These are phyloP conservation scores for Haplographium delicatum DNA, from an alignment of 495 filamentous ascomycete genomes.

Conservation along the genomic window DNA sequence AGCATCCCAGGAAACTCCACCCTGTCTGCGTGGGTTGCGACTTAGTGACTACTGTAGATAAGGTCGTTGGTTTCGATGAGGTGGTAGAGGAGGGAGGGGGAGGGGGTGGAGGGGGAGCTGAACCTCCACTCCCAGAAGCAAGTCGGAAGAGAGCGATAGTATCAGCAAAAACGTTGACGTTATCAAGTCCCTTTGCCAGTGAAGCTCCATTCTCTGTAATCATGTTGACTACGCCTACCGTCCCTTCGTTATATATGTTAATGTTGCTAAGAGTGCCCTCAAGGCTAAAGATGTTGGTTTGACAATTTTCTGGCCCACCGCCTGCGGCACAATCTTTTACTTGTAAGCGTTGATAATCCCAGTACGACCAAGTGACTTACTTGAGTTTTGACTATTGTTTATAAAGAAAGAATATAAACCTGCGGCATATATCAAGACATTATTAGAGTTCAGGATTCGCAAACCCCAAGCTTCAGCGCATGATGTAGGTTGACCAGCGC, in stretches of 20 bases:
- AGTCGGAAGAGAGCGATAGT: slow-evolving; percentile 39
- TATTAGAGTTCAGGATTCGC: slow-evolving; percentile 52
- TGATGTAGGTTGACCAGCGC: slow-evolving; percentile 29
- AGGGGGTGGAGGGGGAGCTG: background rate
- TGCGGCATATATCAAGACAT: slow-evolving; percentile 62
- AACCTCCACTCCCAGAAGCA: slow-evolving; percentile 14
- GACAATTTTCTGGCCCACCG: slow-evolving; percentile 45
- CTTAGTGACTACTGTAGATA: background rate
- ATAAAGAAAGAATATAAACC: slow-evolving; percentile 77
- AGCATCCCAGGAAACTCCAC: slow-evolving; percentile 14
- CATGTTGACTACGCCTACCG: slow-evolving; percentile 45
- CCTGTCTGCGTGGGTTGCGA: background rate
- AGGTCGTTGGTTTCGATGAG: background rate
- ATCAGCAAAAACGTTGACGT: slow-evolving; percentile 40
- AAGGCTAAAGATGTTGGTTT: slow-evolving; percentile 46
- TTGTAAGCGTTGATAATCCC: background rate
- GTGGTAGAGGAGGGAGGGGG: too few species aligned
- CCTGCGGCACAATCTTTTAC: slow-evolving; percentile 5
- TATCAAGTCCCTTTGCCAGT: slow-evolving; percentile 32
- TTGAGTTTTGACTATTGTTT: slow-evolving; percentile 35
- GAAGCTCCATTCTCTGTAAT: slow-evolving; percentile 16
- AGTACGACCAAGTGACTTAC: slow-evolving; percentile 15
- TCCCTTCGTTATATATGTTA: slow-evolving; percentile 51
- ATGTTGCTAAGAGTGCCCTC: slow-evolving; percentile 37
- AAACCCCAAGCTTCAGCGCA: slow-evolving; percentile 62